A percentile compares a stretch with the other conserved stretches of the same genome.
These are phyloP conservation scores for Cutaneotrichosporon sp. DNA, from an alignment of 1,284 basidiomycete species.

Conservation along the genomic window DNA sequence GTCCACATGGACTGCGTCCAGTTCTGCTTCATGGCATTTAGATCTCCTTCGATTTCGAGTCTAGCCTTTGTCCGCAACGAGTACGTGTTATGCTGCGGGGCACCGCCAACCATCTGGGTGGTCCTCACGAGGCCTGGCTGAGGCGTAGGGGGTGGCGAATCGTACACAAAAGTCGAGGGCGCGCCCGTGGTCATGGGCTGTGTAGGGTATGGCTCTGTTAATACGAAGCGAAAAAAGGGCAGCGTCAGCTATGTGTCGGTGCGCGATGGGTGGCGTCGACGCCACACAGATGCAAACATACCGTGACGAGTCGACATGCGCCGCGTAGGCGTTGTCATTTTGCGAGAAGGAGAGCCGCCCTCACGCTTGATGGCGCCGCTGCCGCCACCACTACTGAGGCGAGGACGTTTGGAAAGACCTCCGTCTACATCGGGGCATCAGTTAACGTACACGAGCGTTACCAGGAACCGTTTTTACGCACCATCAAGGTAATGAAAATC, in stretches of 20 bases:
- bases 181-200: slow-evolving; percentile 5
- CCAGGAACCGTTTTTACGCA: slow-evolving; percentile 2
- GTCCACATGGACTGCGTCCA: slow-evolving; percentile 52
- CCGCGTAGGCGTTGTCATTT: neutral
- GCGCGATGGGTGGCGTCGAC: neutral
- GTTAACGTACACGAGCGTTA: too few species aligned
- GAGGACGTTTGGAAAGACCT: neutral
- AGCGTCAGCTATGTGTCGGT: neutral
- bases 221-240: neutral
- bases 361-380: slow-evolving; percentile 6
- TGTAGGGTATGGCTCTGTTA: slow-evolving; percentile 3
- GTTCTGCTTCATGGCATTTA: slow-evolving; percentile 50
- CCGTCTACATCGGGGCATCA: neutral
- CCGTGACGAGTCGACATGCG: too few species aligned
- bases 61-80: slow-evolving; percentile 31
- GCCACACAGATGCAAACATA: neutral
- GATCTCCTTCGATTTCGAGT: slow-evolving; percentile 50
- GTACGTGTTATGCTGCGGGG: slow-evolving; percentile 24
- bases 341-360: slow-evolving; percentile 7
- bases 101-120: slow-evolving; percentile 29
- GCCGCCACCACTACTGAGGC: neutral
- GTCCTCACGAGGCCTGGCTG: slow-evolving; percentile 44
- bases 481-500: slow-evolving; percentile 25
- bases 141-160: slow-evolving; percentile 10
- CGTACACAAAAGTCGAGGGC: slow-evolving; percentile 15